Conservation (phyloP, 2,329 filamentous ascomycete species). For the Rhinocladiella similis region DNA sequence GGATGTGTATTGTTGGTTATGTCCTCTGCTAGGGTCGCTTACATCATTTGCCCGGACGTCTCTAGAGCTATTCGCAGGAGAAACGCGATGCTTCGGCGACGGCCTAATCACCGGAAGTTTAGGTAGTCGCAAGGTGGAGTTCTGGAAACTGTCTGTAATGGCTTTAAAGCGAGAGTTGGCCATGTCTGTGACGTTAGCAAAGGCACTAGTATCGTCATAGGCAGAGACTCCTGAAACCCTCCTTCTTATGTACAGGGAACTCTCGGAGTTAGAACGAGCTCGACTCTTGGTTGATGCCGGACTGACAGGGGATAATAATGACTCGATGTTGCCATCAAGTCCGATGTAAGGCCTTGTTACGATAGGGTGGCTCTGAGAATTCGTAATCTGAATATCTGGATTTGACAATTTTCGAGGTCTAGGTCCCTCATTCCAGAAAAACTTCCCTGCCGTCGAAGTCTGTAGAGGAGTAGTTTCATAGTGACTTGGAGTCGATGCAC, state of each 20-base stretch:
- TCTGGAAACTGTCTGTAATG: slow-evolving; percentile 82
- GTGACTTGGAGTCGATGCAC: background rate
- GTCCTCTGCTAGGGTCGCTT: background rate
- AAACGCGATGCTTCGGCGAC: slow-evolving; percentile 8
- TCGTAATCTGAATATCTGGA: background rate
- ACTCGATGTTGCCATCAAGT: slow-evolving; percentile 27
- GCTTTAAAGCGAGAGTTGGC: slow-evolving; percentile 89
- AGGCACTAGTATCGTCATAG: slow-evolving; percentile 78
- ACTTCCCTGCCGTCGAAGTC: slow-evolving; percentile 4
- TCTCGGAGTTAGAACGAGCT: slow-evolving; percentile 67
- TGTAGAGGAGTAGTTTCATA: slow-evolving; percentile 10
- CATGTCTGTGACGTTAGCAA: slow-evolving; percentile 77
- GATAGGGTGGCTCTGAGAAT: background rate
- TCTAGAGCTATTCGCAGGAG: background rate
- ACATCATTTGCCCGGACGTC: background rate
- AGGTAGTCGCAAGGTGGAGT: slow-evolving; percentile 71
- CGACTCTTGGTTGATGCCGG: slow-evolving; percentile 46
- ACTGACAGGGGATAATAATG: slow-evolving; percentile 27
- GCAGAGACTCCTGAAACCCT: slow-evolving; percentile 77
- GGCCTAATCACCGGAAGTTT: slow-evolving; percentile 45
- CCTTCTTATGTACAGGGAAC: slow-evolving; percentile 72
- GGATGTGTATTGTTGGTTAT: slow-evolving; percentile 6
- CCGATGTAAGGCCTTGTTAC: slow-evolving; percentile 24
- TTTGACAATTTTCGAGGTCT: background rate
- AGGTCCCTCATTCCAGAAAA: slow-evolving; percentile 4